Evolutionary conservation across 140 eudicot genomes (phyloP), one percentile per base, ranked within the genome.

Genomic region (Flaveria floridana): DNA sequence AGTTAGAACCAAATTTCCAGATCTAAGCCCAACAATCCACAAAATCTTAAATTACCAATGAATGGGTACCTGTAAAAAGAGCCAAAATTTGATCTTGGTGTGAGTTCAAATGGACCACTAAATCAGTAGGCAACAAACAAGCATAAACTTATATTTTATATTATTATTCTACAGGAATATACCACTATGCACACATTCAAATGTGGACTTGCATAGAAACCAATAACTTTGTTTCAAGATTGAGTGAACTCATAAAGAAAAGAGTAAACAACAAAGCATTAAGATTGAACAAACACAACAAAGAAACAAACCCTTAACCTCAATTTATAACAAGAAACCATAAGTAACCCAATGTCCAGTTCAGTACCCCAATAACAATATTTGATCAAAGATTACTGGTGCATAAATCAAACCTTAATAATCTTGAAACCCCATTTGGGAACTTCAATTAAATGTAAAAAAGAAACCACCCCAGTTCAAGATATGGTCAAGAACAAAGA

Each of bases 51-150:
- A 44, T 19, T 64, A 78, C 79, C 85, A 68, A 76, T 71, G 76
- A 72, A 74, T 77, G 65, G 47, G 74, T 65, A 79, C 91, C 96
- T 88, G 93, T 67, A 57, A 85, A 70, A 82, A 51, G 30, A 72
- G 72, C 79, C 46, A 83, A 82, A 81, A 72, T 69, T 75, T 71
- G 75, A 86, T 70, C 57, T 78, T 70, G 78, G 79, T 68, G 73
- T 70, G 77, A 84, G 84, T 70, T 78, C 20, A 77, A 71, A 65
- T 50, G 82, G 80, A 25, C 79, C 80, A 82, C 68, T 41, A 23
- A 41, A 66, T 69, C 65, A 41, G 71, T 76, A 62, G 61, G 66
- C 73, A 81, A 52, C 72, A 52, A 74, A 53, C 15, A 71, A 74
- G 81, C 76, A 83, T 71, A 78, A 81, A 66, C 59, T n/a, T n/a